phyloP scores from a whole-genome alignment of 2,329 filamentous ascomycete species.

The Fragosphaeria purpurea region DNA sequence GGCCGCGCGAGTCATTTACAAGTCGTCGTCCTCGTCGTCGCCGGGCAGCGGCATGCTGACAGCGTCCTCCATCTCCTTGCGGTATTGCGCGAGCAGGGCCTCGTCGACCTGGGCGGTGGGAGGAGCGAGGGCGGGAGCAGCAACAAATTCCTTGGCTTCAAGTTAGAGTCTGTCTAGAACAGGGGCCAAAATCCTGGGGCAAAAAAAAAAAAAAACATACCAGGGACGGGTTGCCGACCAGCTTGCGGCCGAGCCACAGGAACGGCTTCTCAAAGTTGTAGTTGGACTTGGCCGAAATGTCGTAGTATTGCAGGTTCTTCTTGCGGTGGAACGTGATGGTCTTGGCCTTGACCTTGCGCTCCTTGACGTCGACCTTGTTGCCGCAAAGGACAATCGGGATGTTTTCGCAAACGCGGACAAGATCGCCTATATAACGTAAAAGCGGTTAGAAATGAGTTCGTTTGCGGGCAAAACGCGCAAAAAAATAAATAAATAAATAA shows the following conservation, averaged over 20 bases:
- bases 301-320: constrained; percentile 99
- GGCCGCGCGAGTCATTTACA: constrained; percentile 30
- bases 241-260: constrained; percentile 97
- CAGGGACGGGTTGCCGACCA: constrained; percentile 83
- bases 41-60: constrained; percentile 79
- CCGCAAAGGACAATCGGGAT: constrained; percentile 96
- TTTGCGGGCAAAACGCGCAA: too few species aligned
- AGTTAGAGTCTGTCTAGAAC: constrained; percentile 16
- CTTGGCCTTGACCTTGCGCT: constrained; percentile 99
- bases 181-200: constrained; percentile 8
- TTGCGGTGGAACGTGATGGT: constrained; percentile 99
- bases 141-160: constrained; percentile 73
- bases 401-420: constrained; percentile 98
- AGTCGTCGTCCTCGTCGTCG: constrained; percentile 73
- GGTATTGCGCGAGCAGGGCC: constrained; percentile 69
- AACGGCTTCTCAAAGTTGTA: constrained; percentile 99
- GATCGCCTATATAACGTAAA: constrained; percentile 55
- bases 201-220: constrained; percentile 41
- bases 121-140: constrained; percentile 86
- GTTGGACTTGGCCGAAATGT: constrained; percentile 99
- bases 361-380: constrained; percentile 99
- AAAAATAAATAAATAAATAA: neutral
- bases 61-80: constrained; percentile 79
- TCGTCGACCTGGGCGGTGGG: constrained; percentile 86
- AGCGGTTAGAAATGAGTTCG: too few species aligned